phyloP scores from a whole-genome alignment of 176 grass and related monocot species.

The Pontederia crassipes region DNA sequence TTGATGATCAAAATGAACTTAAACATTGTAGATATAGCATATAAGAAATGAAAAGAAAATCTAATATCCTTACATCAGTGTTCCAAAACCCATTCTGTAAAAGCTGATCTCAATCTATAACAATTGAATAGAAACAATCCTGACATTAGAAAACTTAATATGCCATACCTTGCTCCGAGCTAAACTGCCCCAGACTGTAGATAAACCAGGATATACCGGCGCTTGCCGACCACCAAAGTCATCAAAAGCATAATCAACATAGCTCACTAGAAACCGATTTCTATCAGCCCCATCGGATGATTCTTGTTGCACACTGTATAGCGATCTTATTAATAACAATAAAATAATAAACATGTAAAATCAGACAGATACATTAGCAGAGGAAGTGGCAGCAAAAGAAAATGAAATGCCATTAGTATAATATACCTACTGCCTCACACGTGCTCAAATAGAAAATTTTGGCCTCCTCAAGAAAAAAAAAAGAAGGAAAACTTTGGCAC shows the following conservation, averaged over 20 bases:
- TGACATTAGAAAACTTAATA: slow-evolving; percentile 3
- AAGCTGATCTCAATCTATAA: slow-evolving; percentile 18
- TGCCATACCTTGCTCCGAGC: slow-evolving; percentile 88
- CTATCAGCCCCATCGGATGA: slow-evolving; percentile 91
- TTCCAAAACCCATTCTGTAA: background rate
- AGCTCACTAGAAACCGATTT: slow-evolving; percentile 92
- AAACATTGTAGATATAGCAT: no score
- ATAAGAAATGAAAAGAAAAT: no score
- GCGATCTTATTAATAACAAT: background rate
- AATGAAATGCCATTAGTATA: background rate
- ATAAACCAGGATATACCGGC: slow-evolving; percentile 91
- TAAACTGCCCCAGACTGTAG: slow-evolving; percentile 98
- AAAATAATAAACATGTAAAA: background rate
- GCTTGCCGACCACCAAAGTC: slow-evolving; percentile 81
- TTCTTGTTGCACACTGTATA: slow-evolving; percentile 86
- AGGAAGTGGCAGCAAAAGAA: background rate
- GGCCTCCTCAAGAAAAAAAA: no score
- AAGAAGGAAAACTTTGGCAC: no score
- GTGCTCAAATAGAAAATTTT: no score
- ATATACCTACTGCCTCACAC: no score
- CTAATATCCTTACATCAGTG: no score
- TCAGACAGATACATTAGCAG: background rate
- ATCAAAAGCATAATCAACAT: slow-evolving; percentile 94
- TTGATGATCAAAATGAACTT: no score
- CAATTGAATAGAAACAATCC: slow-evolving; percentile 13